A percentile compares a stretch with the other conserved stretches of the same genome.
Conservation (phyloP, 768 basidiomycete species). For the Amanita rimosa region DNA sequence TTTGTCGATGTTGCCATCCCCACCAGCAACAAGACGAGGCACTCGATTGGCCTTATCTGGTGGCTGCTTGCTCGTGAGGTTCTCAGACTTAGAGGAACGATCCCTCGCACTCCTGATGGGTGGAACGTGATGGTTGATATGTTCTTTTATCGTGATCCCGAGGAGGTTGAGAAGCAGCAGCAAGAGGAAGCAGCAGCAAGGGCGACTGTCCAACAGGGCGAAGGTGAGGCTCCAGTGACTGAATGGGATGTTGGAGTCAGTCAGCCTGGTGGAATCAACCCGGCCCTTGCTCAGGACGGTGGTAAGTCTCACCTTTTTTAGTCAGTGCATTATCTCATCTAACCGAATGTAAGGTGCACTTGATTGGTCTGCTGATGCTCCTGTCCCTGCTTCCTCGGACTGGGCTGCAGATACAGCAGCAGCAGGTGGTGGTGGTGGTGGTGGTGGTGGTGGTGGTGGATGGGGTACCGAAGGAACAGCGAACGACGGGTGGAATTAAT, state of each 20-base stretch:
- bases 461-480: constrained; percentile 23
- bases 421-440: constrained; percentile 15
- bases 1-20: constrained; percentile 99
- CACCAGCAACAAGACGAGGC: constrained; percentile 98
- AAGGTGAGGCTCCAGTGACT: constrained; percentile 35
- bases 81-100: constrained; percentile 87
- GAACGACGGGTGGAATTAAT: constrained; percentile 29
- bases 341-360: constrained; percentile 40
- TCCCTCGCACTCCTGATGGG: constrained; percentile 83
- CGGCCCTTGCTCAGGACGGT: constrained; percentile 58
- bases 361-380: constrained; percentile 70
- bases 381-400: constrained; percentile 45
- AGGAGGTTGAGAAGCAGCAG: constrained; percentile 98
- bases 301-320: constrained; percentile 21
- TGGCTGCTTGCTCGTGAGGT: constrained; percentile 97
- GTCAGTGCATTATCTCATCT: constrained; percentile 2
- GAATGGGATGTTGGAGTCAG: constrained; percentile 77
- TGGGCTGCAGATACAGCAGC: constrained; percentile 57
- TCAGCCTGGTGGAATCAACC: constrained; percentile 65
- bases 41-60: constrained; percentile 96
- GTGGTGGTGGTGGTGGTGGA: constrained; percentile 15
- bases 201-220: constrained; percentile 47
- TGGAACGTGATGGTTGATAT: constrained; percentile 99
- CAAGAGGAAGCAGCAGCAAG: constrained; percentile 89
- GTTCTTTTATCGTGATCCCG: constrained; percentile 99